Evolutionary conservation across 805 yeast genomes (phyloP).

Genomic region (Starmerella stigmatis): DNA sequence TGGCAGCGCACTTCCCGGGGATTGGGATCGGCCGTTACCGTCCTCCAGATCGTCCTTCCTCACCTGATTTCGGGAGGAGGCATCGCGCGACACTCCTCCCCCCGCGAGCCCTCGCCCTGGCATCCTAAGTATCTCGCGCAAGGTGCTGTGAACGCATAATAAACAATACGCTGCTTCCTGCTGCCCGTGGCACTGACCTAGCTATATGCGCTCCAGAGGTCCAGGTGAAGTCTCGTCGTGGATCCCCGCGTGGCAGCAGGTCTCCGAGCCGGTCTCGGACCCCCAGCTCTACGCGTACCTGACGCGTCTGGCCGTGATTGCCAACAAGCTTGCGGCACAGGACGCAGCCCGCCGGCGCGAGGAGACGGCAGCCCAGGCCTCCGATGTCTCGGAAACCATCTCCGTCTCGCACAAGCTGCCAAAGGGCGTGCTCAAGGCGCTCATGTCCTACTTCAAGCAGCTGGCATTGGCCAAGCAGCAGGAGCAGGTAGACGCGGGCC

Average conservation of each 20-base stretch:
- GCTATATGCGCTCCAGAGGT: not conserved
- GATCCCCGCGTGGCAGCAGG: slow-evolving; percentile 14
- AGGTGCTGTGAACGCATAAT: slow-evolving; percentile 1
- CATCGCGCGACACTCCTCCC: not conserved
- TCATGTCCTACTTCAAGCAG: slow-evolving; percentile 29
- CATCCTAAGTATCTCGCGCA: not conserved
- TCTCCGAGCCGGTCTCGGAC: slow-evolving; percentile 17
- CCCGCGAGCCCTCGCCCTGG: not conserved
- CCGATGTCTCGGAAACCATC: not conserved
- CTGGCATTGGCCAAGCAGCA: slow-evolving; percentile 23
- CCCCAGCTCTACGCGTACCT: slow-evolving; percentile 40
- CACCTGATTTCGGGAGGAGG: not conserved
- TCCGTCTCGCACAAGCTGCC: slow-evolving; percentile 24
- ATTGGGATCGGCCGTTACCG: too few relatives aligned
- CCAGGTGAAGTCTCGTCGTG: not conserved
- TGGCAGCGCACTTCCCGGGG: too few relatives aligned
- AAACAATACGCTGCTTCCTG: not conserved
- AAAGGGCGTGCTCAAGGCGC: slow-evolving; percentile 27
- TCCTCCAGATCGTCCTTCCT: not conserved
- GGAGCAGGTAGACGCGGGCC: slow-evolving; percentile 14
- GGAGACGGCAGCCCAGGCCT: not conserved
- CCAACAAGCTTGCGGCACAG: slow-evolving; percentile 38
- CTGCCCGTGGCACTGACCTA: slow-evolving; percentile 1
- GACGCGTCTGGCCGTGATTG: slow-evolving; percentile 46
- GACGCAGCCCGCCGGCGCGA: slow-evolving; percentile 4